A percentile compares a stretch with the other conserved stretches of the same genome.
phyloP scores from a whole-genome alignment of 2,329 filamentous ascomycete genomes.

The Aspergillus fumigatus region DNA sequence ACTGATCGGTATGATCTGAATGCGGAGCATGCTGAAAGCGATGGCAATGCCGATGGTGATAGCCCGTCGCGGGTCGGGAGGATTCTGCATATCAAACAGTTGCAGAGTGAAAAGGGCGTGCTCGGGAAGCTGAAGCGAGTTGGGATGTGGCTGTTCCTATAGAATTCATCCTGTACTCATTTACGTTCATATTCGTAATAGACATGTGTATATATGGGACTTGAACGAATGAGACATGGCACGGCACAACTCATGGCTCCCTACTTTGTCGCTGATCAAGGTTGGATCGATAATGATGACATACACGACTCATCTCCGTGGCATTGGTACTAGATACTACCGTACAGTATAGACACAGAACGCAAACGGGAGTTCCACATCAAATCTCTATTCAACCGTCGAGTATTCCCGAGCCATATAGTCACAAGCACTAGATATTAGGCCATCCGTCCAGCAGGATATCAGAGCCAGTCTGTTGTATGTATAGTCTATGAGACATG shows the following conservation, averaged over 20 bases:
- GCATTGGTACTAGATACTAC: too few species aligned
- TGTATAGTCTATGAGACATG: neutral
- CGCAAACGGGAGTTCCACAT: too few species aligned
- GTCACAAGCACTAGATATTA: neutral
- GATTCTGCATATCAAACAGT: conserved; percentile 14
- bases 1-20: conserved; percentile 41
- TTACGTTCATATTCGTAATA: neutral
- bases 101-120: conserved; percentile 8
- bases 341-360: too few species aligned
- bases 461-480: neutral
- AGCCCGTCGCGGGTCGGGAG: conserved; percentile 11
- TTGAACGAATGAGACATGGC: too few species aligned
- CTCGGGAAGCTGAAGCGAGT: conserved; percentile 24
- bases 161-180: conserved; percentile 12
- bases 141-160: conserved; percentile 40
- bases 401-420: too few species aligned
- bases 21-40: conserved; percentile 1
- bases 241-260: too few species aligned
- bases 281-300: too few species aligned
- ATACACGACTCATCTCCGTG: too few species aligned
- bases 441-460: neutral
- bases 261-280: too few species aligned
- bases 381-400: too few species aligned
- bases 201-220: neutral
- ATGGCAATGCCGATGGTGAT: conserved; percentile 24